These are phyloP conservation scores for Fusarium albidum DNA, from an alignment of 2,329 filamentous ascomycete species.

Conservation along the genomic window DNA sequence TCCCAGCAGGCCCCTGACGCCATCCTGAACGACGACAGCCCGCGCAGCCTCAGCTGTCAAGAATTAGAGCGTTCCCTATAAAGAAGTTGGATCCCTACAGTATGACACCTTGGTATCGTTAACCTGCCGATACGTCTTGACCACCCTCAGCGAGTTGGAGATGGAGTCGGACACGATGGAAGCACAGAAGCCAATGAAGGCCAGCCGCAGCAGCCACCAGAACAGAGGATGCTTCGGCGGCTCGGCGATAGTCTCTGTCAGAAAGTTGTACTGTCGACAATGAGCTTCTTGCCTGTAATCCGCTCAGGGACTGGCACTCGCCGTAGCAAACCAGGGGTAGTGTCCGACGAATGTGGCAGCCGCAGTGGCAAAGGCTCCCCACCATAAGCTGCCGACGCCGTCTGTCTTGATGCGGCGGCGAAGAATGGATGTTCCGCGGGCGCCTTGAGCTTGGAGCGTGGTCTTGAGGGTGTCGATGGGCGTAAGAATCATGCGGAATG, in stretches of 20 bases:
- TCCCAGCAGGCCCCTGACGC: constrained; percentile 52
- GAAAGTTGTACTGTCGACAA: constrained; percentile 50
- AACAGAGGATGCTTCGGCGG: constrained; percentile 50
- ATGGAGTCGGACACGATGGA: constrained; percentile 55
- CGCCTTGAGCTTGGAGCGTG: constrained; percentile 57
- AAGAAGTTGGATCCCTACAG: constrained; percentile 38
- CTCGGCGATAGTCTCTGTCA: constrained; percentile 49
- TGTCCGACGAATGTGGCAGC: constrained; percentile 58
- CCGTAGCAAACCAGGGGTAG: constrained; percentile 60
- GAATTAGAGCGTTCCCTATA: background rate
- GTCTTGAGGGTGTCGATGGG: constrained; percentile 61
- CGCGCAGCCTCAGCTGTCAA: constrained; percentile 51
- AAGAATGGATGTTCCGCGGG: constrained; percentile 51
- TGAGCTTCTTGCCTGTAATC: background rate
- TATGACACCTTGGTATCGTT: constrained; percentile 58
- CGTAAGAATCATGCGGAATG: constrained; percentile 56
- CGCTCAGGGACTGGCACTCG: too few relatives aligned
- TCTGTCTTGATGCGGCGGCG: constrained; percentile 54
- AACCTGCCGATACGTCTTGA: constrained; percentile 60
- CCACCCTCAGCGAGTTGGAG: constrained; percentile 56
- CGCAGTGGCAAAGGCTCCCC: constrained; percentile 58
- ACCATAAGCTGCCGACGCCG: constrained; percentile 57
- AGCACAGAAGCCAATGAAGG: constrained; percentile 50
- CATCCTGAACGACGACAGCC: constrained; percentile 51
- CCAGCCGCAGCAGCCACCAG: constrained; percentile 53